Evolutionary conservation across 2,329 filamentous ascomycete genomes (phyloP).

Genomic region (Cytospora schulzeri): DNA sequence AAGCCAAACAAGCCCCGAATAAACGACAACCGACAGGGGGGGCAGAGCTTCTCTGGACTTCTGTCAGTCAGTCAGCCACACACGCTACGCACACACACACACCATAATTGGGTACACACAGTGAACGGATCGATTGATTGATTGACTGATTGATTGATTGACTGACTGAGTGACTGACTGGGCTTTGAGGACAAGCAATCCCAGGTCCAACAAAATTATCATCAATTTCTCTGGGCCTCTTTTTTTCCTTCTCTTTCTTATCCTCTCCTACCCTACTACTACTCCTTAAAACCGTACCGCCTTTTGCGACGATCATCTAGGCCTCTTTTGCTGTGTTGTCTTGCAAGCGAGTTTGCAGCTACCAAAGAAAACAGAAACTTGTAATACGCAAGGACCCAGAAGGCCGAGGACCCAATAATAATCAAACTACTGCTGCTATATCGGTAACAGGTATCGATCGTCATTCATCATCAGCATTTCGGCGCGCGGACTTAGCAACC

Average conservation of each 20-base stretch:
- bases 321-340: no score
- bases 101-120: no score
- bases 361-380: background rate
- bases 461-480: background rate
- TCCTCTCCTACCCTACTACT: no score
- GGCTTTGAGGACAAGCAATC: conserved; percentile 5
- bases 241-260: conserved; percentile 8
- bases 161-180: no score
- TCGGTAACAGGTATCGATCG: conserved; percentile 1
- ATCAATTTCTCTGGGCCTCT: no score
- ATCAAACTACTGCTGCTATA: background rate
- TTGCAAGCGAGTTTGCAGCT: background rate
- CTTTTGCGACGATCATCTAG: conserved; percentile 5
- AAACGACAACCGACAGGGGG: background rate
- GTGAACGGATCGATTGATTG: no score
- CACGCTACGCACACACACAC: background rate
- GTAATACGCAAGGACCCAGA: background rate
- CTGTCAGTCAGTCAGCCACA: conserved; percentile 16
- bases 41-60: conserved; percentile 7
- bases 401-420: background rate
- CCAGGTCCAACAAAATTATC: conserved; percentile 12
- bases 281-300: background rate
- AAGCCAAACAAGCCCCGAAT: background rate
- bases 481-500: background rate
- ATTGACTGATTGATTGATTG: conserved; percentile 3